Conservation (phyloP, 129 eudicot species). For the Ambrosia trifida region DNA sequence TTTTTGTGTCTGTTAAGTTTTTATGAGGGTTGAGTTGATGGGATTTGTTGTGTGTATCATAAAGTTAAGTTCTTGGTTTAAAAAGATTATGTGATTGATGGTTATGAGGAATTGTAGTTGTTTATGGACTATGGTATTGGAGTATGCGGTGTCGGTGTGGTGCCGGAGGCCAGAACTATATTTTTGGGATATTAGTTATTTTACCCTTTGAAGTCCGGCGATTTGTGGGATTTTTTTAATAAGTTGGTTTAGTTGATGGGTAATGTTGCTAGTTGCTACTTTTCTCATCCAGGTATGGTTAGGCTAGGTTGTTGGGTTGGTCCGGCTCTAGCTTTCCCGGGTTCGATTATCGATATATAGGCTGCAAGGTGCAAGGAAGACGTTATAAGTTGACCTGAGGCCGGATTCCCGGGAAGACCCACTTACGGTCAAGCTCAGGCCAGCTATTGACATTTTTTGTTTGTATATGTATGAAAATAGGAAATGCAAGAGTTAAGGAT, state of each 20-base stretch:
- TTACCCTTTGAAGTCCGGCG: conserved; percentile 1
- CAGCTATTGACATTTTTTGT: too few species aligned
- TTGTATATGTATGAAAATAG: too few species aligned
- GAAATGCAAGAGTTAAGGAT: too few species aligned
- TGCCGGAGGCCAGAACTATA: neutral
- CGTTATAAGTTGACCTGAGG: neutral
- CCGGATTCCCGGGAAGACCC: too few species aligned
- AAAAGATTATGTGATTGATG: neutral
- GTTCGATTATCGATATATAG: neutral
- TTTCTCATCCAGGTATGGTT: neutral
- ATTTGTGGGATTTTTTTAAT: neutral
- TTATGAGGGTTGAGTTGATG: neutral
- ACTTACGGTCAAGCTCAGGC: too few species aligned
- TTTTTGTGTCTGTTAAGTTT: too few species aligned
- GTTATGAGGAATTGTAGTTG: conserved; percentile 2
- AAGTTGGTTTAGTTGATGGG: neutral
- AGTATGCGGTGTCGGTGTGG: neutral
- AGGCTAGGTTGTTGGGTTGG: neutral
- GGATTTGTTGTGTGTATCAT: neutral
- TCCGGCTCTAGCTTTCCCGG: neutral
- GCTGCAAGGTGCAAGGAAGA: neutral
- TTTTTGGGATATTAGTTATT: conserved; percentile 1
- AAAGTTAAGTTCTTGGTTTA: conserved; percentile 27
- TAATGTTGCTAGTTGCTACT: neutral
- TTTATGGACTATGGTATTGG: neutral